Percentiles rank a stretch among this genome's conserved stretches.
Evolutionary conservation across 148 eudicot genomes (phyloP).

Genomic region (Amaranthus cruentus): DNA sequence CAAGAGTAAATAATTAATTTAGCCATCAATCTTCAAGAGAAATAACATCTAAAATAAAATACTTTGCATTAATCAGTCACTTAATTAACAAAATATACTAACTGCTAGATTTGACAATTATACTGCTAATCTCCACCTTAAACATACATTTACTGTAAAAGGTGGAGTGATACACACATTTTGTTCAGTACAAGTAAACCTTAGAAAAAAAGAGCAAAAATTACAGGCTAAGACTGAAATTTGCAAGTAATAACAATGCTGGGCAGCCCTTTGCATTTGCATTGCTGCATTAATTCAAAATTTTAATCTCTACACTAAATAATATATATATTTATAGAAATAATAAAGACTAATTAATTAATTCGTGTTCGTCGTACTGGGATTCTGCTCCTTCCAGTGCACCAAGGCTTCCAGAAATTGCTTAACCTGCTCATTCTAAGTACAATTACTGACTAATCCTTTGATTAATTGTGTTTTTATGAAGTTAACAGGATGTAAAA

Average conservation of each 20-base stretch:
- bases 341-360: neutral
- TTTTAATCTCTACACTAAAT: slow-evolving; percentile 3
- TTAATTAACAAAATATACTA: no score
- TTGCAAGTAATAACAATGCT: neutral
- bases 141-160: slow-evolving; percentile 6
- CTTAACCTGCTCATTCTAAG: slow-evolving; percentile 34
- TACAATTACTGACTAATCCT: neutral
- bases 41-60: no score
- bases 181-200: neutral
- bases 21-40: no score
- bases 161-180: neutral
- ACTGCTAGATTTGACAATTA: no score
- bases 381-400: slow-evolving; percentile 39
- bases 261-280: neutral
- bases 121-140: neutral
- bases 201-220: neutral
- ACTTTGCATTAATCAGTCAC: no score
- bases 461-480: slow-evolving; percentile 22
- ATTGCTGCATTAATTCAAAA: slow-evolving; percentile 9
- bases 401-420: slow-evolving; percentile 43
- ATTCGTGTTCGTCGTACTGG: slow-evolving; percentile 15
- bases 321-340: no score
- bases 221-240: neutral
- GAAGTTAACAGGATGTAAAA: neutral
- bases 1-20: no score